These are phyloP conservation scores for Ammopiptanthus mongolicus DNA, from an alignment of 306 rosid species.

Conservation along the genomic window DNA sequence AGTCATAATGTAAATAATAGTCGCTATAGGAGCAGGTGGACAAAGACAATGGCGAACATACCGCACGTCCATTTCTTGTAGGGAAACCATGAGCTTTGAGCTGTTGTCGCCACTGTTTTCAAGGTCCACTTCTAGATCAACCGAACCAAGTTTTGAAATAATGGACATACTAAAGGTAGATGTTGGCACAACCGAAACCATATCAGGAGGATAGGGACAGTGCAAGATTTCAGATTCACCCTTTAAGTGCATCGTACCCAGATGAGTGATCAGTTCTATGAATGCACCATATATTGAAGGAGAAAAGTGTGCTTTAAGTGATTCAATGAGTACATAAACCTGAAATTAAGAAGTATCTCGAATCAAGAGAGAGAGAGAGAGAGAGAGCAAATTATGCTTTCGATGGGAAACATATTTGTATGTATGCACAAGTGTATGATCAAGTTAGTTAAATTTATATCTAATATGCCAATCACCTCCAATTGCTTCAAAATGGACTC, in stretches of 20 bases:
- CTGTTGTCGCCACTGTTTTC: constrained; percentile 55
- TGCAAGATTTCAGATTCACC: constrained; percentile 31
- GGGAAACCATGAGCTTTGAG: constrained; percentile 38
- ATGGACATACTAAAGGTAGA: constrained; percentile 41
- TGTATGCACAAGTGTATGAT: neutral
- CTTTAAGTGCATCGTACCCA: constrained; percentile 21
- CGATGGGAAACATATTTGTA: neutral
- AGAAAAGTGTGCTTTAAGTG: constrained; percentile 59
- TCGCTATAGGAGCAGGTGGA: neutral
- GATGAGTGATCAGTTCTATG: constrained; percentile 43
- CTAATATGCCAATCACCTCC: constrained; percentile 50
- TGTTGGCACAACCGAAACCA: constrained; percentile 19
- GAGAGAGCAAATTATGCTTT: neutral
- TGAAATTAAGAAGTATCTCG: constrained; percentile 32
- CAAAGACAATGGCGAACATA: constrained; percentile 29
- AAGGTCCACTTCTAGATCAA: constrained; percentile 55
- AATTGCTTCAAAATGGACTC: constrained; percentile 66
- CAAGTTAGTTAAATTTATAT: neutral
- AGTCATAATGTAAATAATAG: neutral
- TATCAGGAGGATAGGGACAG: constrained; percentile 17
- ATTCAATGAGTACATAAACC: constrained; percentile 47
- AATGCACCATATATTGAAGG: constrained; percentile 57
- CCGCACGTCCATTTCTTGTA: constrained; percentile 49
- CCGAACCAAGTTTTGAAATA: constrained; percentile 39
- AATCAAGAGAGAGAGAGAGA: neutral